Conservation (phyloP, 148 eudicot species). For the Chenopodium formosanum region DNA sequence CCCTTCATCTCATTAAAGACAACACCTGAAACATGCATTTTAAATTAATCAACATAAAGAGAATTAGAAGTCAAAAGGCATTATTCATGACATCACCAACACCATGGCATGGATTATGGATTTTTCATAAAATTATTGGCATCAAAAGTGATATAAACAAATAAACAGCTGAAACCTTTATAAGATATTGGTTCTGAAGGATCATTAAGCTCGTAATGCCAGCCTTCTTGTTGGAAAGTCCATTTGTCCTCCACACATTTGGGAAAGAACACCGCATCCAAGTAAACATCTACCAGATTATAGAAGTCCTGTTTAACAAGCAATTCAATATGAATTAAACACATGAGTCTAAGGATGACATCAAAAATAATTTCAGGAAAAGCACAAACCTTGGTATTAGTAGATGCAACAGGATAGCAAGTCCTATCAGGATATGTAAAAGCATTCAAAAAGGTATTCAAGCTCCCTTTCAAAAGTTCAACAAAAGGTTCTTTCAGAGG, state of each 20-base stretch:
- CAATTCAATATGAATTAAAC: background rate
- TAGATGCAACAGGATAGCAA: conserved; percentile 98
- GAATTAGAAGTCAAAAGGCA: background rate
- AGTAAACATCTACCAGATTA: conserved; percentile 95
- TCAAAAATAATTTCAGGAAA: too few species aligned
- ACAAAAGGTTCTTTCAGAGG: conserved; percentile 98
- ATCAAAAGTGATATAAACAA: background rate
- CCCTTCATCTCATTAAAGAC: conserved; percentile 99
- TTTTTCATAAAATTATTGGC: background rate
- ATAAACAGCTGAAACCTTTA: conserved; percentile 22
- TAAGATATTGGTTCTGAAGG: conserved; percentile 77
- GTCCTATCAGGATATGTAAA: conserved; percentile 99
- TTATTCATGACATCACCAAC: background rate
- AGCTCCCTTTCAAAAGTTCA: conserved; percentile 92
- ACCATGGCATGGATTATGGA: background rate
- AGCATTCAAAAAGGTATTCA: conserved; percentile 92
- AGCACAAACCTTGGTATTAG: conserved; percentile 72
- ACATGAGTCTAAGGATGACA: background rate
- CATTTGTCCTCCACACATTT: conserved; percentile 78
- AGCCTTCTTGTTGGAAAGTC: conserved; percentile 98
- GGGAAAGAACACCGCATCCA: conserved; percentile 98
- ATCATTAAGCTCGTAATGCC: conserved; percentile 96
- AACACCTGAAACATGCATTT: conserved; percentile 56
- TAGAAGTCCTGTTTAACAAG: conserved; percentile 73
- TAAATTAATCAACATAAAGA: background rate